Base-by-base conservation (phyloP, 352 stramenopile species). In the Stephanocyclus meneghinianus region DNA sequence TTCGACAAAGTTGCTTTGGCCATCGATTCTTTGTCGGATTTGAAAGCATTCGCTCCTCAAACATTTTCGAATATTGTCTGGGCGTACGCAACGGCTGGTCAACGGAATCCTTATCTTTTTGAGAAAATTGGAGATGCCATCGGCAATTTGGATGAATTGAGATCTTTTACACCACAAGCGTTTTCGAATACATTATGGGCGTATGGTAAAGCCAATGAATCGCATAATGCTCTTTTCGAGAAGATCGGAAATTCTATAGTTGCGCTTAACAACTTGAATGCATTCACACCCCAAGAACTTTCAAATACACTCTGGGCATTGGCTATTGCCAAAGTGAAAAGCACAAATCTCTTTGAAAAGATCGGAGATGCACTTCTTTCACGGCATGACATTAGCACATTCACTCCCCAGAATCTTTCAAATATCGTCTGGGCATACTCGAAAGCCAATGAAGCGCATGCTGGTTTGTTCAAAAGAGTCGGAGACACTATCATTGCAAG, bases 181-280 rank as follows among this genome's bases (percentile, higher is more conserved):
- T 15, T 78, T 62, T 61, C 71, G 29, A 81, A 64, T 55, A 51
- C 78, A 10, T 67, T 65, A 48, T 85, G 72, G 78, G 74, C 72
- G 4, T 81, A 76, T 71, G 78, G 55, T 57, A 62, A 60, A 15
- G 16, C 75, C 35, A 63, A 71, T 47, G 44, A 48, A 40, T 44
- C 30, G 42, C 48, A 85, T 72, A 50, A 53, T 51, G 26, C 16
- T 35, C 44, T 85, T 16, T 77, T 85, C 7, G 35, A 50, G 40
- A 47, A 44, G n/a, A 57, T 85, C 21, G 66, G 72, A 4, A 61
- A 81, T 37, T 50, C 40, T 26, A 59, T 59, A 2, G 11, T 75
- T 63, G 10, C 40, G 63, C n/a, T 16, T 56, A 26, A 30, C 77
- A 61, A 45, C 11, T 57, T 18, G 30, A 30, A 15, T 35, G 6